phyloP scores from a whole-genome alignment of 768 basidiomycete genomes.

The Lactifluus hygrophoroides region DNA sequence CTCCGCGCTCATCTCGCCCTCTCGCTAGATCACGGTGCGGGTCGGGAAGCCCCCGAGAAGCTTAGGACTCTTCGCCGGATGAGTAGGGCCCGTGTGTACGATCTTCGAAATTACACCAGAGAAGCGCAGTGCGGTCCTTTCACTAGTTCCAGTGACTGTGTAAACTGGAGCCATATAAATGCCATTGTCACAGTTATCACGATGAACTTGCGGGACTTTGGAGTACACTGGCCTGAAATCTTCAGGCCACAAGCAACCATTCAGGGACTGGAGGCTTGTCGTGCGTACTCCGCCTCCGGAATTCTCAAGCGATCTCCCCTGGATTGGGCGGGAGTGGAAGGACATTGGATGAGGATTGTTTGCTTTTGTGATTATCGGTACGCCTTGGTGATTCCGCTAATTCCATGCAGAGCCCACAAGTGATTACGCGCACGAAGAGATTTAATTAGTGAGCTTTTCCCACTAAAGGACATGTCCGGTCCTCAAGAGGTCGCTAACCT shows the following conservation, averaged over 20 bases:
- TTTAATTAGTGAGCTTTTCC: constrained; percentile 33
- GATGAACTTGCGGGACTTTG: constrained; percentile 41
- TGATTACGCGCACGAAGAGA: constrained; percentile 25
- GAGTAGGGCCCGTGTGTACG: constrained; percentile 55
- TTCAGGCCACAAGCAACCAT: constrained; percentile 6
- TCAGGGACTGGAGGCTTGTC: constrained; percentile 39
- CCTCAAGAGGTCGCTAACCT: neutral
- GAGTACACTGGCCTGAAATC: constrained; percentile 11
- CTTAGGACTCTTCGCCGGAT: constrained; percentile 32
- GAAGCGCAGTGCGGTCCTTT: constrained; percentile 57
- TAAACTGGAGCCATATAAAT: constrained; percentile 60
- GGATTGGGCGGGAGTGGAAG: constrained; percentile 74
- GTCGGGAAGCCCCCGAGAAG: constrained; percentile 19
- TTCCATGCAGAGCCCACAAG: neutral
- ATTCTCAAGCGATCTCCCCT: constrained; percentile 25
- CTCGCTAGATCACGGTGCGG: constrained; percentile 31
- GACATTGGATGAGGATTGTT: constrained; percentile 65
- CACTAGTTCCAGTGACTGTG: constrained; percentile 27
- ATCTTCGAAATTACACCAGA: constrained; percentile 48
- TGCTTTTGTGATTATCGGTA: constrained; percentile 77
- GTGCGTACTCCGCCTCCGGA: constrained; percentile 48
- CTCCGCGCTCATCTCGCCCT: constrained; percentile 41
- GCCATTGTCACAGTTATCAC: constrained; percentile 46
- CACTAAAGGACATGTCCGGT: neutral
- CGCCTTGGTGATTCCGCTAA: constrained; percentile 8